phyloP scores from a whole-genome alignment of 345 rosid genomes.

The Turnera subulata region DNA sequence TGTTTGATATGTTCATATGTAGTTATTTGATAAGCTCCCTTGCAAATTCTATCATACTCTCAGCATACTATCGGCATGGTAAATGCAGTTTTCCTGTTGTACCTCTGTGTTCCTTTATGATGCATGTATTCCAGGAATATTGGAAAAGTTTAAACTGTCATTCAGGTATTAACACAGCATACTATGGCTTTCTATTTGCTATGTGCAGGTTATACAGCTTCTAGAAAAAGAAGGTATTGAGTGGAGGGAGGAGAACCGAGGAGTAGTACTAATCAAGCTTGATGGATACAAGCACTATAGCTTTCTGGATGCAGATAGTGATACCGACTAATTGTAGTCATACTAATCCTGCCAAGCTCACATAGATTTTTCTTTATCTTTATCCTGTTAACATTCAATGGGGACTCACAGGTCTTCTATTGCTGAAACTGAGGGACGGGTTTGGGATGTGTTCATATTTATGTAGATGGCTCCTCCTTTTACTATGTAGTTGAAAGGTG shows the following conservation, averaged over 20 bases:
- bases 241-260: conserved; percentile 76
- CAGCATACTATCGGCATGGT: too few relatives aligned
- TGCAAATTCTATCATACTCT: too few relatives aligned
- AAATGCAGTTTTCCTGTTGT: not conserved
- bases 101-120: not conserved
- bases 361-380: not conserved
- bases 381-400: conserved; percentile 1
- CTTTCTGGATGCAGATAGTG: conserved; percentile 63
- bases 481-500: conserved; percentile 5
- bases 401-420: conserved; percentile 11
- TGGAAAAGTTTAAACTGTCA: not conserved
- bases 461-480: conserved; percentile 1
- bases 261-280: conserved; percentile 62
- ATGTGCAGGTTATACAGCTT: conserved; percentile 57
- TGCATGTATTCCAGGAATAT: not conserved
- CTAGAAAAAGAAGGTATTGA: conserved; percentile 55
- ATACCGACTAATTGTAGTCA: conserved; percentile 40
- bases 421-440: not conserved
- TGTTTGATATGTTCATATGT: too few relatives aligned
- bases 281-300: conserved; percentile 55
- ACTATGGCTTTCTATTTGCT: not conserved
- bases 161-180: not conserved
- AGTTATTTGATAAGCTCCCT: too few relatives aligned
- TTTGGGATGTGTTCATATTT: conserved; percentile 24
- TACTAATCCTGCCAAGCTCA: conserved; percentile 2